Percentiles rank a stretch among this genome's conserved stretches.
Evolutionary conservation across 768 basidiomycete species (phyloP).

Genomic region (Leccinum sublutescens): DNA sequence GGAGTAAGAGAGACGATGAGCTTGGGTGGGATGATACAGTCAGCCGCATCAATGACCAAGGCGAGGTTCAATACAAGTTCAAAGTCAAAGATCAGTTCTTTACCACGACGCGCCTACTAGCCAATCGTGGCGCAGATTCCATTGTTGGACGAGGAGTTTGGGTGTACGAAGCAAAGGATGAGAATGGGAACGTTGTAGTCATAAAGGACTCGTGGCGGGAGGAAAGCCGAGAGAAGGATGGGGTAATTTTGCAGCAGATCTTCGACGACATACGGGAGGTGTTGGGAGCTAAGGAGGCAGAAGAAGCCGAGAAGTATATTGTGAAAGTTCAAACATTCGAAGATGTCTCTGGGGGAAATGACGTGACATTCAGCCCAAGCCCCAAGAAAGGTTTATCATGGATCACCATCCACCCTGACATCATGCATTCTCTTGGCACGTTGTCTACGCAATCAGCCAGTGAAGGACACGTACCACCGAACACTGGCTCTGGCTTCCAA

Average conservation of each 20-base stretch:
- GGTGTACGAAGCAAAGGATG: constrained; percentile 7
- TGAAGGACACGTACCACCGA: too few species aligned
- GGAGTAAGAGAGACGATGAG: too few species aligned
- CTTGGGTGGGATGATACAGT: constrained; percentile 13
- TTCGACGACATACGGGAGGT: not conserved
- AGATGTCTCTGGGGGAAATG: not conserved
- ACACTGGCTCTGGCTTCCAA: too few species aligned
- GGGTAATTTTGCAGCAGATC: not conserved
- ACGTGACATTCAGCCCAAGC: too few species aligned
- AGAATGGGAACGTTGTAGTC: not conserved
- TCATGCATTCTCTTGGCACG: too few species aligned
- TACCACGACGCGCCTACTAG: not conserved
- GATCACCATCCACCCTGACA: too few species aligned
- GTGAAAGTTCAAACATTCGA: not conserved
- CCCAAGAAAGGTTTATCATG: too few species aligned
- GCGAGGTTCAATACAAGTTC: not conserved
- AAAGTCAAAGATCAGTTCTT: not conserved
- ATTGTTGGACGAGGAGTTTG: not conserved
- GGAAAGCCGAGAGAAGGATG: not conserved
- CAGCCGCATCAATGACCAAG: not conserved
- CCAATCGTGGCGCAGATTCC: constrained; percentile 1
- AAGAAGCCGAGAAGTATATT: not conserved
- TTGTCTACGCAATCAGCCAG: fast-evolving
- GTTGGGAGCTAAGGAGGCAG: not conserved
- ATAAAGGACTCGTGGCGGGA: constrained; percentile 16